Percentiles rank a stretch among this genome's conserved stretches.
Conservation (phyloP, 164 flowering plant species). For the Taxillus chinensis region DNA sequence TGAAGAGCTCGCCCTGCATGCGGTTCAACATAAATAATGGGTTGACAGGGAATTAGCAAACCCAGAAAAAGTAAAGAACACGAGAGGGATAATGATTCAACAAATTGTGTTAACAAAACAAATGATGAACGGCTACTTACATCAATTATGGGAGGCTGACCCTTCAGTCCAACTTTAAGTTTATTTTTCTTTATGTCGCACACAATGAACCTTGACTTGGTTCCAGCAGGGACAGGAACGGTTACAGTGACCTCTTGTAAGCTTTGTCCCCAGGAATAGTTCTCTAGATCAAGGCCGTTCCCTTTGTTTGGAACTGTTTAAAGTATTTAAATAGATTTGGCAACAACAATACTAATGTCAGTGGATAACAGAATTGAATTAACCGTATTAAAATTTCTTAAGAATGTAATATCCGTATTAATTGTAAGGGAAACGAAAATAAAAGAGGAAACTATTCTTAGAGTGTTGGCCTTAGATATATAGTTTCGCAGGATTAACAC, state of each 20-base stretch:
- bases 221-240: constrained; percentile 75
- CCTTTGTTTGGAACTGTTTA: constrained; percentile 65
- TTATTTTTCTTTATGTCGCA: constrained; percentile 84
- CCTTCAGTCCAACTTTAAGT: constrained; percentile 85
- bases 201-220: constrained; percentile 60
- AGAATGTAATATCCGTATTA: too few relatives aligned
- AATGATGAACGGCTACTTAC: constrained; percentile 27
- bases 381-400: too few relatives aligned
- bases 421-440: too few relatives aligned
- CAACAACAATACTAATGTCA: too few relatives aligned
- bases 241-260: constrained; percentile 65
- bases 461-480: too few relatives aligned
- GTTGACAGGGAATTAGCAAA: too few relatives aligned
- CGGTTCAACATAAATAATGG: not conserved
- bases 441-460: too few relatives aligned
- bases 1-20: constrained; percentile 67
- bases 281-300: constrained; percentile 88
- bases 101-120: not conserved
- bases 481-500: too few relatives aligned
- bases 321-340: not conserved
- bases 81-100: not conserved
- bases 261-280: constrained; percentile 83
- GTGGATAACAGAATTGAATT: too few relatives aligned
- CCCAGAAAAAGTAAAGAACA: not conserved
- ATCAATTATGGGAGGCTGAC: constrained; percentile 85